Conservation (phyloP, 331 rosid species). For the Rosa hybrid region DNA sequence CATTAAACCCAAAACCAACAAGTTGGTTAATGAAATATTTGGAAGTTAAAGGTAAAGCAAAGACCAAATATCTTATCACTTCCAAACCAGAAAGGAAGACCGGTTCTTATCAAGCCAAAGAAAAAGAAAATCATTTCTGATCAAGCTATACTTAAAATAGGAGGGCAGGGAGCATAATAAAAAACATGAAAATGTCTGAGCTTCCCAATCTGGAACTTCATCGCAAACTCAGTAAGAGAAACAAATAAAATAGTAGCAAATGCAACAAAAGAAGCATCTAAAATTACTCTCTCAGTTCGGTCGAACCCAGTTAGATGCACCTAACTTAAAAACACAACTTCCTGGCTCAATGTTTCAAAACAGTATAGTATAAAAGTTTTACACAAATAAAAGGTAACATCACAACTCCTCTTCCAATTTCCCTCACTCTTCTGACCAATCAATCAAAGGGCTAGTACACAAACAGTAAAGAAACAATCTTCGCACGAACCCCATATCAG, state of each 20-base stretch:
- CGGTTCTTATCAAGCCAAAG: background rate
- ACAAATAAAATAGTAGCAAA: background rate
- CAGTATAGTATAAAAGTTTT: background rate
- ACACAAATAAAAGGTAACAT: background rate
- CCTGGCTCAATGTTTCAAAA: background rate
- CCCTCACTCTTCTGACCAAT: constrained; percentile 17
- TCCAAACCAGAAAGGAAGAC: background rate
- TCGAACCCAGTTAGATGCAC: background rate
- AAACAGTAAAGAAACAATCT: background rate
- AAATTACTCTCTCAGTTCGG: background rate
- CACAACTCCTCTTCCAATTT: background rate
- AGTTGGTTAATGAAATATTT: background rate
- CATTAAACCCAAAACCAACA: background rate
- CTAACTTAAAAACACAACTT: background rate
- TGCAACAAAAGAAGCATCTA: background rate
- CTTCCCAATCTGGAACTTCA: background rate
- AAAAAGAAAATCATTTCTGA: background rate
- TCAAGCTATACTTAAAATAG: background rate
- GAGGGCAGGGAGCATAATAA: background rate
- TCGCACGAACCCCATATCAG: constrained; percentile 9
- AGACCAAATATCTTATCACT: background rate
- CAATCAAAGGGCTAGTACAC: background rate
- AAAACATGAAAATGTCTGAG: background rate
- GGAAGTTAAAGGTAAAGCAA: background rate
- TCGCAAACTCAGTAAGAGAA: background rate